Conservation (phyloP, 108 stramenopile species). For the Pseudonitzschia delicatissima region DNA sequence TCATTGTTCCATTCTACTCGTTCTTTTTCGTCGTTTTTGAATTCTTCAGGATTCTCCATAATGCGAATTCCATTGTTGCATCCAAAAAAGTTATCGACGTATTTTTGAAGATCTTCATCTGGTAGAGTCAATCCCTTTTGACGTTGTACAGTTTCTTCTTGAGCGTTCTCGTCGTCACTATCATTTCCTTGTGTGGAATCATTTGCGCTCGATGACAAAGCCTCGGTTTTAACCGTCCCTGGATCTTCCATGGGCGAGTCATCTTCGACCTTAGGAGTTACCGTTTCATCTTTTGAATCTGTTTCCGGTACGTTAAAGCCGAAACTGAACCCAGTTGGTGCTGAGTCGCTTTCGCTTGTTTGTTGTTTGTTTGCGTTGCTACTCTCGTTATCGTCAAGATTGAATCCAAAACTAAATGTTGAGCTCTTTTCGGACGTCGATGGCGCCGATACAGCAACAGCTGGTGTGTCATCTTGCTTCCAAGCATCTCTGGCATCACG, state of each 20-base stretch:
- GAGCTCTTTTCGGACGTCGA: neutral
- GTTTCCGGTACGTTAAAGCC: neutral
- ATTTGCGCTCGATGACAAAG: neutral
- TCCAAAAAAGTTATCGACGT: conserved; percentile 50
- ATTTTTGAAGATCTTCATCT: conserved; percentile 40
- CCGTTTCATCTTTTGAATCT: neutral
- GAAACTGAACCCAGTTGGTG: conserved; percentile 12
- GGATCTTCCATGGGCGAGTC: neutral
- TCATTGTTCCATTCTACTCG: conserved; percentile 64
- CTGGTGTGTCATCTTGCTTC: conserved; percentile 7
- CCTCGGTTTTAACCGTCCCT: too few relatives aligned
- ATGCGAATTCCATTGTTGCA: conserved; percentile 61
- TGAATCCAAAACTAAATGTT: conserved; percentile 58
- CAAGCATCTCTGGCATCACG: conserved; percentile 57
- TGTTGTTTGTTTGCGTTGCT: neutral
- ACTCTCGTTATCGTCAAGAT: conserved; percentile 17
- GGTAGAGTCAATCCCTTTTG: conserved; percentile 45
- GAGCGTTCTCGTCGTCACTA: neutral
- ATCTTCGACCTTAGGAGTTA: neutral
- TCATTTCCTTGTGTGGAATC: neutral
- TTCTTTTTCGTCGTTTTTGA: conserved; percentile 39
- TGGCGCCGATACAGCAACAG: neutral
- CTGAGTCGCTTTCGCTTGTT: neutral
- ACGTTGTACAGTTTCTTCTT: conserved; percentile 3
- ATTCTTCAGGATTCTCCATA: conserved; percentile 46